Evolutionary conservation across 2,329 filamentous ascomycete species (phyloP), one percentile per base, ranked within the genome.

Genomic region (Didymosphaeria variabile): DNA sequence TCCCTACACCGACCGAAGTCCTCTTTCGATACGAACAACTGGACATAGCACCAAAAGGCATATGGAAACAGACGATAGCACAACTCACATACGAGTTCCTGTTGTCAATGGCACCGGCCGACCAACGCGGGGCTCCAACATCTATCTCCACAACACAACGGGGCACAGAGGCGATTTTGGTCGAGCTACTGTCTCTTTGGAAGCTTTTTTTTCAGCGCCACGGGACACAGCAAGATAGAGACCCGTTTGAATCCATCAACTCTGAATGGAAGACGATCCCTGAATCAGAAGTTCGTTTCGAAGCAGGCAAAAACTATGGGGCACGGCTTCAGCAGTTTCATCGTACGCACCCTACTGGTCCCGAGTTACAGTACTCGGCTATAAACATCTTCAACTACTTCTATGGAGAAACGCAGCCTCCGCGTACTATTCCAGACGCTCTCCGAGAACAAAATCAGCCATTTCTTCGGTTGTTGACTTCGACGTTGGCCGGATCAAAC

Each of bases 161-260:
- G 42, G 59, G 66, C 34, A 34, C 73, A 13, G 65, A 71, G 26
- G 56, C 59, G 4, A 52, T 75, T 42, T 58, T 75, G 2, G 45
- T 51, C 5, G 76, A 78, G 62, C 65, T 78, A 2, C 40, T 76
- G 10, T 72, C 72, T 4, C 57, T 77, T 8, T 78, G 75, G 75
- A 69, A 67, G 21, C 53, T 77, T 19, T 72, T 77, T 58, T 76
- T 77, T 54, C 74, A 77, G 50, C 71, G 66, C 52, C 68, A 70
- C 59, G 73, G 70, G 23, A 29, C 29, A 21, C 55, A 60, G 6
- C 56, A 63, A 21, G 58, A 56, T 6, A 57, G 61, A 19, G 58
- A 60, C 8, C 26, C 65, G 10, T 31, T 74, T 19, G 59, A 74
- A 17, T 58, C 66, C 3, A 62, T 74, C 42, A 68, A 55, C 31